Percentiles rank a stretch among this genome's conserved stretches.
Conservation (phyloP, 352 stramenopile genomes). For the Phytophthora pisi region DNA sequence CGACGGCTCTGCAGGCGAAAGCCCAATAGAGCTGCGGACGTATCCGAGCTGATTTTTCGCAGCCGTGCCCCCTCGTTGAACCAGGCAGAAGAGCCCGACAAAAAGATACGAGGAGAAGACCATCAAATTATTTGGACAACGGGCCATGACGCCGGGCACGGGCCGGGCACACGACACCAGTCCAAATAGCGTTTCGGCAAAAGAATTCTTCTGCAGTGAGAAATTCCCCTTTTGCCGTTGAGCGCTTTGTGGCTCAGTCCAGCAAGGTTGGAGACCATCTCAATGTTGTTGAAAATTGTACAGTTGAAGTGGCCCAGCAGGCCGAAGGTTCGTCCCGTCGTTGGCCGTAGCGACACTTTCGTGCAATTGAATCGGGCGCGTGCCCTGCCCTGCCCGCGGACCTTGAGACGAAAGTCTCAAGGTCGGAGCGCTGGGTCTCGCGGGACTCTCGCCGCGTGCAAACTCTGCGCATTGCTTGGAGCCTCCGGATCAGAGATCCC, state of each 20-base stretch:
- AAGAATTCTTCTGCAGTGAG: background rate
- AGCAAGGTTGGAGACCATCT: background rate
- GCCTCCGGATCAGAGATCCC: background rate
- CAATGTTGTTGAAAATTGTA: background rate
- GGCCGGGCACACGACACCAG: too few species aligned
- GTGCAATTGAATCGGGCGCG: background rate
- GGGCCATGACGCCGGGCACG: background rate
- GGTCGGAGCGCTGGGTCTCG: too few species aligned
- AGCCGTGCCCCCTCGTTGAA: background rate
- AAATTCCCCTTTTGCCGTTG: background rate
- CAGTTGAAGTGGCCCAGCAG: background rate
- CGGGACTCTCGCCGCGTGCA: too few species aligned
- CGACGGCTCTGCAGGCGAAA: too few species aligned
- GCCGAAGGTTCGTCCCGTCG: background rate
- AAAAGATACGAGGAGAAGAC: conserved; percentile 24
- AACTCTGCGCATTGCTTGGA: too few species aligned
- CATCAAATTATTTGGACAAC: conserved; percentile 21
- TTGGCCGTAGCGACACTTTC: background rate
- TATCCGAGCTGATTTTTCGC: conserved; percentile 23
- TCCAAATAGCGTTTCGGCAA: background rate
- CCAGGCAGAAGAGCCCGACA: conserved; percentile 9
- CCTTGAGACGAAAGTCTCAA: too few species aligned
- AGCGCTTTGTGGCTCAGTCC: background rate
- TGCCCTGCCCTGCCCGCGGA: background rate
- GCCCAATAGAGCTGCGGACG: conserved; percentile 5